Percentiles rank a stretch among this genome's conserved stretches.
phyloP scores from a whole-genome alignment of 495 filamentous ascomycete species.

The Aspergillus leporis region DNA sequence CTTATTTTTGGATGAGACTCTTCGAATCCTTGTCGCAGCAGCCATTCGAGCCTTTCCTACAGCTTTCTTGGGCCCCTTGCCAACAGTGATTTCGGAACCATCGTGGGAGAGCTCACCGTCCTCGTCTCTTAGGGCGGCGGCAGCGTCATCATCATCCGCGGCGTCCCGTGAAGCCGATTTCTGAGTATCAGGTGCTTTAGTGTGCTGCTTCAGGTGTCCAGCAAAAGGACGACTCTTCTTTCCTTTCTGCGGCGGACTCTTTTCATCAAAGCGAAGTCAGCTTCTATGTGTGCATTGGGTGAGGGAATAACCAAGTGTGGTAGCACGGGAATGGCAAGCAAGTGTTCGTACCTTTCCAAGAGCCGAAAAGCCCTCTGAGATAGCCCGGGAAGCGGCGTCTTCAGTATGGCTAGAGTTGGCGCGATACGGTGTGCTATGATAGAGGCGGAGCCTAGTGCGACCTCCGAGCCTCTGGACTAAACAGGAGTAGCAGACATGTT shows the following conservation, averaged over 20 bases:
- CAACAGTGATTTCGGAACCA: neutral
- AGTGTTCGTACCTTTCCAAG: constrained; percentile 1
- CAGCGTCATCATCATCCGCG: neutral
- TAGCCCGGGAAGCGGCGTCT: neutral
- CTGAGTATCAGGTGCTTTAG: neutral
- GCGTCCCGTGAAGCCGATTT: neutral
- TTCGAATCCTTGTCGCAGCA: neutral
- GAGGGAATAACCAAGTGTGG: neutral
- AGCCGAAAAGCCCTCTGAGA: neutral
- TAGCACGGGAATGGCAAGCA: neutral
- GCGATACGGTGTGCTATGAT: constrained; percentile 23
- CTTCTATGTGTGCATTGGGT: neutral
- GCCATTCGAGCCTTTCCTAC: neutral
- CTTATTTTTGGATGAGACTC: neutral
- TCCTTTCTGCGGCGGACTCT: neutral
- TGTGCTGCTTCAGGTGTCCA: neutral
- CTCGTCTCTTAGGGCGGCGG: neutral
- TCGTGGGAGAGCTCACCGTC: neutral
- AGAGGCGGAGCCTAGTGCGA: constrained; percentile 26
- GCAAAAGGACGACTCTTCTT: neutral
- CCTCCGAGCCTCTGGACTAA: constrained; percentile 28
- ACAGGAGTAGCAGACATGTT: constrained; percentile 42
- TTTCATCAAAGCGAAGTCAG: neutral
- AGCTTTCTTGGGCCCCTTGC: neutral
- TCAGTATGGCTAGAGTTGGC: constrained; percentile 3